Evolutionary conservation across 2,329 filamentous ascomycete species (phyloP), one percentile per base, ranked within the genome.

Genomic region (Polytolypa hystricis): DNA sequence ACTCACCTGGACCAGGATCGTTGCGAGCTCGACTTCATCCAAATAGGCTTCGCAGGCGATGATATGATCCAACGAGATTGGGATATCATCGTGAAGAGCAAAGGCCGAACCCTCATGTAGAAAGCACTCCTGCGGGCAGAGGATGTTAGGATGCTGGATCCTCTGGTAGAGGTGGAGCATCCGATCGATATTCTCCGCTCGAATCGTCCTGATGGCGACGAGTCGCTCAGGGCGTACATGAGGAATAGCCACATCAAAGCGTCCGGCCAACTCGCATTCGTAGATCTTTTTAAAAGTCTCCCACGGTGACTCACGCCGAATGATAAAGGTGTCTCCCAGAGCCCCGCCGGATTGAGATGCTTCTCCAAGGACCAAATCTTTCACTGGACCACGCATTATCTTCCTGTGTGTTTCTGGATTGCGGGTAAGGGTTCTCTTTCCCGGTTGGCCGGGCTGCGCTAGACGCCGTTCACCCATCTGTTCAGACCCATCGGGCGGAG

Each of bases 201-300:
- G 23, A 36, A 38, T 40, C n/a, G 16, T 30, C 10, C 40, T 35
- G 23, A 48, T 45, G 21, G 44, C 42, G 19, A 46, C 21, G 20
- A 39, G 17, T 20, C 32, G 8, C 7, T 14, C 27, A 30, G 42
- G 28, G 27, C 35, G 16, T 16, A 41, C 40, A 9, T 29, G 17
- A 28, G 16, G 31, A 16, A 47, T 21, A 12, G 14, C 41, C 30
- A 49, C 25, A 29, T 32, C 19, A 34, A 51, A 35, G 19, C 26
- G 36, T 2, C 45, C 35, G 20, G 45, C 42, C 30, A 51, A 40
- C 31, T 50, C 35, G 32, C 39, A 51, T 27, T 43, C 33, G 17
- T 48, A 53, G 33, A 39, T 31, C 30, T 41, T 42, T 19, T 44
- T 33, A 19, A 44, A 51, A 27, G 41, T 48, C n/a, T 51, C 40